phyloP scores from a whole-genome alignment of 805 yeast species.

The Kodamaea nitidulidarum region DNA sequence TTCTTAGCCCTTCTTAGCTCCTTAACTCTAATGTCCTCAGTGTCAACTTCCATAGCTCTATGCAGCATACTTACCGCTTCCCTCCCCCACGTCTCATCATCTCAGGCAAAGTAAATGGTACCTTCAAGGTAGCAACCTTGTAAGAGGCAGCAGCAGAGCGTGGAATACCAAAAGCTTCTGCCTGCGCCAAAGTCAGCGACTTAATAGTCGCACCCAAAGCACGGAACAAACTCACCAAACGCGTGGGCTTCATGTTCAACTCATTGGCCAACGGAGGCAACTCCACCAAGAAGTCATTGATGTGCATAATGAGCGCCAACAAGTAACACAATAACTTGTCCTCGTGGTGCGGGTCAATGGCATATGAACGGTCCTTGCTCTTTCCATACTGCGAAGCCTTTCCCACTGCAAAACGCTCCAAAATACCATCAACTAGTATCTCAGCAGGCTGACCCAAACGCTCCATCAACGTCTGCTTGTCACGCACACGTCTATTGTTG shows the following conservation, averaged over 20 bases:
- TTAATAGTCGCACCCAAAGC: slow-evolving; percentile 80
- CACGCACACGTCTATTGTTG: slow-evolving; percentile 60
- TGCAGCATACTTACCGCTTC: slow-evolving; percentile 7
- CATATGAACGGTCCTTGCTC: slow-evolving; percentile 70
- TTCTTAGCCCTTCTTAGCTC: neutral
- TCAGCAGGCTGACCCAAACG: slow-evolving; percentile 71
- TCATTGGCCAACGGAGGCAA: slow-evolving; percentile 81
- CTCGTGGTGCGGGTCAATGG: slow-evolving; percentile 83
- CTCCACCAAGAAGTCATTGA: slow-evolving; percentile 72
- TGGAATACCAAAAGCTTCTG: slow-evolving; percentile 67
- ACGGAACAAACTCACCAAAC: slow-evolving; percentile 62
- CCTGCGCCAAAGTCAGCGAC: slow-evolving; percentile 67
- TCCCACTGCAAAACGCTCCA: slow-evolving; percentile 66
- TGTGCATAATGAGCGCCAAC: slow-evolving; percentile 66
- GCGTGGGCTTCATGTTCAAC: slow-evolving; percentile 73
- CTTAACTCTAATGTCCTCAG: neutral
- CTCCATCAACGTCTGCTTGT: slow-evolving; percentile 56
- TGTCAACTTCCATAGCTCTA: too few relatives aligned
- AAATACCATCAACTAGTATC: slow-evolving; percentile 61
- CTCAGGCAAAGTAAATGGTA: slow-evolving; percentile 88
- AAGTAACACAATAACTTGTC: slow-evolving; percentile 81
- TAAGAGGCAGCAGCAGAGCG: slow-evolving; percentile 57
- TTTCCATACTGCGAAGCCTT: slow-evolving; percentile 65
- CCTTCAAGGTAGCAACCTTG: slow-evolving; percentile 78
- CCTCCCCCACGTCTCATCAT: slow-evolving; percentile 56